Percentiles rank a stretch among this genome's conserved stretches.
Conservation (phyloP, 345 rosid species). For the Punica granatum region DNA sequence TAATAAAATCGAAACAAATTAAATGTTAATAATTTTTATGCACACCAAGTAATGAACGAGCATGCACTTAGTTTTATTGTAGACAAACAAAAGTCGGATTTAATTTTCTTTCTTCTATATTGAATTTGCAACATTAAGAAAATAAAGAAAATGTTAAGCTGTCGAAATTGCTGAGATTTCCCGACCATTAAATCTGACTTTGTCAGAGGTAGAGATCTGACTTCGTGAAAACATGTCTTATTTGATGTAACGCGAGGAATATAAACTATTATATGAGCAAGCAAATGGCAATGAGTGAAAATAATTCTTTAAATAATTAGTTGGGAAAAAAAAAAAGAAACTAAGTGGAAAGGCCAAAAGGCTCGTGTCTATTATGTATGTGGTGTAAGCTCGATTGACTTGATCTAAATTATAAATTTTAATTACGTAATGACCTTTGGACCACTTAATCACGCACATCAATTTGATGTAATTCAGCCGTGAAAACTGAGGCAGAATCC, state of each 20-base stretch:
- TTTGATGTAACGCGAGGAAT: not conserved
- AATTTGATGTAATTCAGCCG: not conserved
- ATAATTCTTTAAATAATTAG: too few relatives aligned
- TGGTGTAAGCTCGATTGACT: not conserved
- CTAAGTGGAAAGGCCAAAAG: not conserved
- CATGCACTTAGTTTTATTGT: too few relatives aligned
- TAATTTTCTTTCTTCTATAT: not conserved
- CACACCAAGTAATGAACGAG: too few relatives aligned
- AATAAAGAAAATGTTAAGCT: too few relatives aligned
- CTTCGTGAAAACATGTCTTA: not conserved
- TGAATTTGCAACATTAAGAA: too few relatives aligned
- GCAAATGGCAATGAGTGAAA: too few relatives aligned
- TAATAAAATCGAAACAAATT: too few relatives aligned
- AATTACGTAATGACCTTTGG: not conserved
- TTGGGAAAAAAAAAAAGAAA: too few relatives aligned
- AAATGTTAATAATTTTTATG: too few relatives aligned
- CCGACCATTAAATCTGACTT: slow-evolving; percentile 1
- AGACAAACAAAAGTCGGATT: not conserved
- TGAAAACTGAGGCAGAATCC: not conserved
- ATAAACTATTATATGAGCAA: too few relatives aligned
- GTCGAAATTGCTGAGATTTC: not conserved
- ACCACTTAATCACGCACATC: not conserved
- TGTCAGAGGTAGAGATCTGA: not conserved
- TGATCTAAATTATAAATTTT: not conserved
- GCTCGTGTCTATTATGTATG: not conserved